Conservation (phyloP, 2,329 filamentous ascomycete species). For the Sporothrix globosa region DNA sequence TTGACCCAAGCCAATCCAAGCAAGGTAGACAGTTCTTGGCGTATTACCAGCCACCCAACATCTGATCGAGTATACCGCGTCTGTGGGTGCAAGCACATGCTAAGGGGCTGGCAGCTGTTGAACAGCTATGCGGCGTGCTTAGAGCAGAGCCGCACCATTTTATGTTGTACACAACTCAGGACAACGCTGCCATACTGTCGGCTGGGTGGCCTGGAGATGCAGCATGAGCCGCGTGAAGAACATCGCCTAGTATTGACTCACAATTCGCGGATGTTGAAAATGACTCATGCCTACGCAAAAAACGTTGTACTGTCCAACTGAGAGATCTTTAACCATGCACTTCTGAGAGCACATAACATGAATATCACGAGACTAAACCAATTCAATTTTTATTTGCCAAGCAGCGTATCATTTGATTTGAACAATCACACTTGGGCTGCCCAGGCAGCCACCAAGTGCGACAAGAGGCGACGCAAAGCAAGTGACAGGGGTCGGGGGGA, state of each 20-base stretch:
- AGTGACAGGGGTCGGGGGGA: too few species aligned
- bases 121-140: not conserved
- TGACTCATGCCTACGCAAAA: not conserved
- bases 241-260: conserved; percentile 10
- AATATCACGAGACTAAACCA: not conserved
- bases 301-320: not conserved
- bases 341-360: not conserved
- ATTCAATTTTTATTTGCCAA: not conserved
- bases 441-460: not conserved
- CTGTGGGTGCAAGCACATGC: not conserved
- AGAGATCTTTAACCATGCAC: too few species aligned
- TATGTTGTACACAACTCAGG: not conserved
- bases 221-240: not conserved
- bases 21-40: not conserved
- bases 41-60: not conserved
- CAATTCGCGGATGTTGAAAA: not conserved
- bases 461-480: not conserved
- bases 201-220: conserved; percentile 1
- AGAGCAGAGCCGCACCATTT: not conserved
- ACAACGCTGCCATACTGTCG: not conserved
- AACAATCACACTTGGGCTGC: not conserved
- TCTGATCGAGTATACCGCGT: not conserved
- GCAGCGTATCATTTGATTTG: not conserved
- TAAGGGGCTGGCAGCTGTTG: not conserved
- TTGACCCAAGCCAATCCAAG: not conserved